Conservation (phyloP, 768 basidiomycete genomes). For the Kwoniella bestiolae region DNA sequence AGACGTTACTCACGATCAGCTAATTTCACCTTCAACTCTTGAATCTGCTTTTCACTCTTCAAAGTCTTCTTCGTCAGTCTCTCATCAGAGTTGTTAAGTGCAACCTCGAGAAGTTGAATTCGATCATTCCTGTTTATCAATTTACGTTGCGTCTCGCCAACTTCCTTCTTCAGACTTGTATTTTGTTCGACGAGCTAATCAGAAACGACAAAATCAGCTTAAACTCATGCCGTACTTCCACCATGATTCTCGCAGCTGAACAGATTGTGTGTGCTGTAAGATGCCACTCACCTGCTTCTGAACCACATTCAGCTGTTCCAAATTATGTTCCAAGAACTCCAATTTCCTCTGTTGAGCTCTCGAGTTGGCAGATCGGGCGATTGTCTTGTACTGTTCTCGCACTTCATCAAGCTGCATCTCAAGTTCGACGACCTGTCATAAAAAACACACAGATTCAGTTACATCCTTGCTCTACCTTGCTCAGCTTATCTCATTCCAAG, state of each 20-base stretch:
- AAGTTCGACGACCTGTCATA: slow-evolving; percentile 85
- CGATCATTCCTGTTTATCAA: slow-evolving; percentile 94
- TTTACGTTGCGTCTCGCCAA: slow-evolving; percentile 94
- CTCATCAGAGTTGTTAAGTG: slow-evolving; percentile 91
- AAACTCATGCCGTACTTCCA: too few species aligned
- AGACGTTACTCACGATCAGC: slow-evolving; percentile 71
- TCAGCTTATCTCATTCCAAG: not conserved
- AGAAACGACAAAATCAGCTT: not conserved
- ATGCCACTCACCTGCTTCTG: slow-evolving; percentile 81
- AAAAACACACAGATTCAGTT: not conserved
- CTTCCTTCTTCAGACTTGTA: slow-evolving; percentile 93
- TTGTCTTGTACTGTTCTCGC: slow-evolving; percentile 98
- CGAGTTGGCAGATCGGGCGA: slow-evolving; percentile 96
- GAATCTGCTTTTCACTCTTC: slow-evolving; percentile 92
- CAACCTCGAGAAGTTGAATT: slow-evolving; percentile 91
- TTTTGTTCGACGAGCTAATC: slow-evolving; percentile 95
- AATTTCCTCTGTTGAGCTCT: slow-evolving; percentile 99
- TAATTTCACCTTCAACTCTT: slow-evolving; percentile 86
- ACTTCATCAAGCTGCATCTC: slow-evolving; percentile 99
- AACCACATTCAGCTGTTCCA: slow-evolving; percentile 90
- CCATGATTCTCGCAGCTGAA: too few species aligned
- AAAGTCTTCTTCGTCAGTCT: slow-evolving; percentile 89
- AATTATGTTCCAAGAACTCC: slow-evolving; percentile 94
- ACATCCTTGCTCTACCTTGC: too few species aligned
- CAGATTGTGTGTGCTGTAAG: too few species aligned